Percentiles rank a stretch among this genome's conserved stretches.
Conservation (phyloP, 805 yeast genomes). For the Zygosaccharomyces kombuchaensis region DNA sequence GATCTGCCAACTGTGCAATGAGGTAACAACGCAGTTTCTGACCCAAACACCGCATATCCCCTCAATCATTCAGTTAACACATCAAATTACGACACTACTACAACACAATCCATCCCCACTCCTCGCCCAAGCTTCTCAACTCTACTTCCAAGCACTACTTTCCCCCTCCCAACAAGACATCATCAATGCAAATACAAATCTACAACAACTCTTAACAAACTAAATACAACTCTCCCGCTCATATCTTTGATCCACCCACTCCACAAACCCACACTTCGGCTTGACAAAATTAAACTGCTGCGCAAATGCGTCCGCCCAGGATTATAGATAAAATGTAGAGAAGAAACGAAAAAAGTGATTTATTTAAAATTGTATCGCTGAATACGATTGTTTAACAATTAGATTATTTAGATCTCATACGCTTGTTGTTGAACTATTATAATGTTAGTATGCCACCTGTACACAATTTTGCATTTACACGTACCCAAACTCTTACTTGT, state of each 20-base stretch:
- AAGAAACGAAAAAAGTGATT: too few species aligned
- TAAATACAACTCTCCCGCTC: slow-evolving; percentile 15
- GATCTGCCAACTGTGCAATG: slow-evolving; percentile 9
- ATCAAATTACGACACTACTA: slow-evolving; percentile 22
- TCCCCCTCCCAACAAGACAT: slow-evolving; percentile 19
- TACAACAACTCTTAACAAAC: slow-evolving; percentile 15
- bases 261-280: slow-evolving; percentile 20
- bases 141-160: slow-evolving; percentile 17
- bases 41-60: slow-evolving; percentile 9
- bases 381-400: too few species aligned
- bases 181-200: slow-evolving; percentile 19
- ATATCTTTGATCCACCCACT: slow-evolving; percentile 19
- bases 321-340: background rate
- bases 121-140: slow-evolving; percentile 18
- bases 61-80: slow-evolving; percentile 13
- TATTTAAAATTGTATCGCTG: too few species aligned
- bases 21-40: slow-evolving; percentile 8
- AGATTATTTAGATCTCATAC: too few species aligned
- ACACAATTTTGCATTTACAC: too few species aligned
- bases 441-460: too few species aligned
- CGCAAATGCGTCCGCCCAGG: slow-evolving; percentile 18
- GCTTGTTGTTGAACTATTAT: too few species aligned
- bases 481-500: too few species aligned
- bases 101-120: slow-evolving; percentile 18
- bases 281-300: slow-evolving; percentile 29